These are phyloP conservation scores for Macrolepiota albuminosa DNA, from an alignment of 768 basidiomycete genomes.

Conservation along the genomic window DNA sequence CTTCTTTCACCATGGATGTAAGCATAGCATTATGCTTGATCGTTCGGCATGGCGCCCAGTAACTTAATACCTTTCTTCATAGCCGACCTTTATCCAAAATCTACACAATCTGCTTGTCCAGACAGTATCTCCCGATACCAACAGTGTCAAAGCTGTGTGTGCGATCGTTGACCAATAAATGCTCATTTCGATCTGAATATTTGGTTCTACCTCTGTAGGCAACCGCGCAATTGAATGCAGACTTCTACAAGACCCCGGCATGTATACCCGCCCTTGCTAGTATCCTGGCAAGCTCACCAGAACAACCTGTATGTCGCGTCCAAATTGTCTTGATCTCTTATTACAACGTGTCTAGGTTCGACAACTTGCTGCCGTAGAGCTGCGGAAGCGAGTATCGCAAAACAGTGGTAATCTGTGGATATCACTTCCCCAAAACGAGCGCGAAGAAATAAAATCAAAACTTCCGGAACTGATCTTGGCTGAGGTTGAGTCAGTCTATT, in stretches of 20 bases:
- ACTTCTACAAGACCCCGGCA: constrained; percentile 87
- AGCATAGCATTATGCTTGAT: constrained; percentile 18
- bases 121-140: constrained; percentile 85
- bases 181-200: constrained; percentile 1
- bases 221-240: constrained; percentile 84
- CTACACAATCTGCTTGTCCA: constrained; percentile 84
- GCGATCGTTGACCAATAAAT: background rate
- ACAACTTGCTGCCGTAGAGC: constrained; percentile 94
- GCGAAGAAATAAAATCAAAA: constrained; percentile 81
- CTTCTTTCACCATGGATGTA: constrained; percentile 42
- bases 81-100: constrained; percentile 74
- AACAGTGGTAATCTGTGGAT: constrained; percentile 84
- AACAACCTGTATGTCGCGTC: constrained; percentile 61
- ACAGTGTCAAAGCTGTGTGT: constrained; percentile 82
- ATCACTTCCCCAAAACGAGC: constrained; percentile 56
- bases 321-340: constrained; percentile 2
- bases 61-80: constrained; percentile 20
- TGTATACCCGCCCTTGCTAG: constrained; percentile 90
- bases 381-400: constrained; percentile 85
- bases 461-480: constrained; percentile 72
- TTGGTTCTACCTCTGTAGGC: constrained; percentile 46
- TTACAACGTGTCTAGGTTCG: constrained; percentile 58
- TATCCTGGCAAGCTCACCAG: constrained; percentile 82
- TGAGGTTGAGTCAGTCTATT: constrained; percentile 64
- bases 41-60: constrained; percentile 2